Evolutionary conservation across 306 rosid species (phyloP).

Genomic region (Malus orientalis): DNA sequence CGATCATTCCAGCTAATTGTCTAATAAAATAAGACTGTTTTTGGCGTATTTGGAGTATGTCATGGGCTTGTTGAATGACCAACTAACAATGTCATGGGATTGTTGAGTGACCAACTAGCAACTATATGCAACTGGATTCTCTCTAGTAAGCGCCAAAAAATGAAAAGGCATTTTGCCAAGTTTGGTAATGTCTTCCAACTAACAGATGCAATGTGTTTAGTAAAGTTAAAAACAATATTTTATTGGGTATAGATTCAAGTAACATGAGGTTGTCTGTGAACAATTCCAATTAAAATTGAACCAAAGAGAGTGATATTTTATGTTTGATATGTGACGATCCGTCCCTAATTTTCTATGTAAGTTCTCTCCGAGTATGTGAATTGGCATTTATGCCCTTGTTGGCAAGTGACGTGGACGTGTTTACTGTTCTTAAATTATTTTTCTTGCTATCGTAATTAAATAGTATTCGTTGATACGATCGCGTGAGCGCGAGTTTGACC

Average conservation of each 20-base stretch:
- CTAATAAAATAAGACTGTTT: background rate
- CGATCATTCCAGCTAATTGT: no score
- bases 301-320: no score
- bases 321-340: no score
- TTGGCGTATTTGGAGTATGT: background rate
- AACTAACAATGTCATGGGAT: background rate
- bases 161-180: background rate
- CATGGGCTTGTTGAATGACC: background rate
- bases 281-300: no score
- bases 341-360: no score
- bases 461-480: no score
- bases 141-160: background rate
- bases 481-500: no score
- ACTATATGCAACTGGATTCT: background rate
- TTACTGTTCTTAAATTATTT: no score
- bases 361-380: no score
- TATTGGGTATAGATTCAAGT: background rate
- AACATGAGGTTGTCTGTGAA: background rate
- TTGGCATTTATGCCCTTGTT: no score
- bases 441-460: no score
- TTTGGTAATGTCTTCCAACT: constrained; percentile 15
- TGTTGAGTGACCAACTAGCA: background rate
- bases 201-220: background rate
- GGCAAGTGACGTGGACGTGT: no score
- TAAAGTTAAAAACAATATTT: background rate